Percentiles rank a stretch among this genome's conserved stretches.
phyloP scores from a whole-genome alignment of 768 basidiomycete genomes.

The Lactarius akahatsu region DNA sequence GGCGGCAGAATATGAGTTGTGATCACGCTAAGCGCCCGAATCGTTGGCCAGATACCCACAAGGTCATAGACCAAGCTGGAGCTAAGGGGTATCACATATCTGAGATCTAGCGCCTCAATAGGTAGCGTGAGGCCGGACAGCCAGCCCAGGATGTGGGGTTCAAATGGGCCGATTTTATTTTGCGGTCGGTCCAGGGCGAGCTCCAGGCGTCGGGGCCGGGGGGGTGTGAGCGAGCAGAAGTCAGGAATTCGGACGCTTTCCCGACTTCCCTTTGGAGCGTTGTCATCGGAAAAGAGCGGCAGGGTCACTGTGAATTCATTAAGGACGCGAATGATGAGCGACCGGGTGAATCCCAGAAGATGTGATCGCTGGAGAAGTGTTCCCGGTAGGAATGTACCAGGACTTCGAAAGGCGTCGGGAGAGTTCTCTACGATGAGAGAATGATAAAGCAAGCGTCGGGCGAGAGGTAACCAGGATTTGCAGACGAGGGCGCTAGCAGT shows the following conservation, averaged over 20 bases:
- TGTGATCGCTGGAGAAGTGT: slow-evolving; percentile 5
- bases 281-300: neutral
- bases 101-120: slow-evolving; percentile 13
- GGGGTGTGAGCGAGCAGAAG: slow-evolving; percentile 18
- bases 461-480: slow-evolving; percentile 21
- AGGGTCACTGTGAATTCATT: neutral
- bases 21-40: slow-evolving; percentile 18
- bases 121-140: slow-evolving; percentile 17
- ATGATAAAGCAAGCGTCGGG: slow-evolving; percentile 10
- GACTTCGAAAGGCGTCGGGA: neutral
- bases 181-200: slow-evolving; percentile 2
- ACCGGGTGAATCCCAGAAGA: slow-evolving; percentile 10
- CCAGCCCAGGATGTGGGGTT: slow-evolving; percentile 9
- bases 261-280: neutral
- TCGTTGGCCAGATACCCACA: slow-evolving; percentile 16
- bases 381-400: slow-evolving; percentile 12
- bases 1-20: neutral
- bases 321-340: slow-evolving; percentile 11
- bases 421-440: slow-evolving; percentile 12
- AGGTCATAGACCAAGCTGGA: slow-evolving; percentile 6
- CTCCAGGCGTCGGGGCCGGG: neutral
- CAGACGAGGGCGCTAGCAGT: slow-evolving; percentile 16
- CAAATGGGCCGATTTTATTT: neutral
- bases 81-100: neutral
- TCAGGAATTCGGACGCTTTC: slow-evolving; percentile 12